A percentile compares a stretch with the other conserved stretches of the same genome.
Conservation (phyloP, 495 filamentous ascomycete genomes). For the Aspergillus campestris region DNA sequence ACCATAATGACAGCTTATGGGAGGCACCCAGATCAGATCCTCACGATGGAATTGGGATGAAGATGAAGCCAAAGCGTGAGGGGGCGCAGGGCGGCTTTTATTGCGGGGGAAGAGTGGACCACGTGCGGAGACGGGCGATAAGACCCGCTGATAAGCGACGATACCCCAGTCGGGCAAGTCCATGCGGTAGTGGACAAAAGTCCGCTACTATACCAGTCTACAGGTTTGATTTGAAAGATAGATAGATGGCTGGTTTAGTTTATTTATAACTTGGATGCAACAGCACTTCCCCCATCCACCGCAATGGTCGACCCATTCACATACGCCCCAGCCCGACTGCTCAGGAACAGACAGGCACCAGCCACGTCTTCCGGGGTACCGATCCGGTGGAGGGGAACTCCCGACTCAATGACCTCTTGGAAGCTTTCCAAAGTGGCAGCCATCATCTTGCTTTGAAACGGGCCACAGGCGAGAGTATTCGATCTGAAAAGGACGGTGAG, state of each 20-base stretch:
- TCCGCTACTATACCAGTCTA: slow-evolving; percentile 19
- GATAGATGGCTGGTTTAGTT: too few relatives aligned
- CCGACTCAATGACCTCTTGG: slow-evolving; percentile 52
- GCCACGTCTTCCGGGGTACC: slow-evolving; percentile 66
- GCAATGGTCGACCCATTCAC: slow-evolving; percentile 71
- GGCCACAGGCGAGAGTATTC: slow-evolving; percentile 69
- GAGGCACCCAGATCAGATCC: neutral
- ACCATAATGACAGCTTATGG: slow-evolving; percentile 20
- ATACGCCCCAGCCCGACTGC: slow-evolving; percentile 61
- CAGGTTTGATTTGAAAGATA: slow-evolving; percentile 41
- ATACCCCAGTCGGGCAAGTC: slow-evolving; percentile 13
- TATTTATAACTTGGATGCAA: slow-evolving; percentile 44
- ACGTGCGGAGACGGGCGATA: slow-evolving; percentile 21
- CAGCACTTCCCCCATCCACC: slow-evolving; percentile 58
- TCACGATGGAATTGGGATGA: neutral
- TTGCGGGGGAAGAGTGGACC: slow-evolving; percentile 12
- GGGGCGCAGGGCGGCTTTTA: slow-evolving; percentile 13
- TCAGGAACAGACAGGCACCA: slow-evolving; percentile 66
- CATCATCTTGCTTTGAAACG: slow-evolving; percentile 84
- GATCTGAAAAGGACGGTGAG: slow-evolving; percentile 21
- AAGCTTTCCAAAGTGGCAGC: slow-evolving; percentile 54
- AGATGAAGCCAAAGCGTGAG: slow-evolving; percentile 1
- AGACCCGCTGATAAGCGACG: slow-evolving; percentile 20
- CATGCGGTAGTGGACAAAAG: slow-evolving; percentile 8
- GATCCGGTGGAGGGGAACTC: slow-evolving; percentile 63